phyloP scores from a whole-genome alignment of 1,139 yeast genomes.

The Sugiyamaella pinicola region DNA sequence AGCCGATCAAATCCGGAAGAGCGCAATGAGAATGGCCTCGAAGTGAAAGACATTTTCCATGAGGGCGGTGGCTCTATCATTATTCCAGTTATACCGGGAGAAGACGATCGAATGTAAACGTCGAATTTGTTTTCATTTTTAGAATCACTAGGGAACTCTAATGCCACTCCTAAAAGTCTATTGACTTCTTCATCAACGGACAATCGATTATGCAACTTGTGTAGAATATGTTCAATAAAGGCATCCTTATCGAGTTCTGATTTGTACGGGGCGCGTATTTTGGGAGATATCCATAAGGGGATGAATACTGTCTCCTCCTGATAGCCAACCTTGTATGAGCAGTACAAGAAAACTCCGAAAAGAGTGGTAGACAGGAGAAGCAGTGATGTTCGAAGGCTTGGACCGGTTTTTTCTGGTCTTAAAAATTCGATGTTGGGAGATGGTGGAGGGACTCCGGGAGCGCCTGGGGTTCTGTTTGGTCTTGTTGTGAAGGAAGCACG shows the following conservation, averaged over 20 bases:
- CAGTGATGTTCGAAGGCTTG: slow-evolving; percentile 17
- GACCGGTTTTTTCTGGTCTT: background rate
- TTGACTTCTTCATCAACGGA: slow-evolving; percentile 33
- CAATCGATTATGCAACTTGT: slow-evolving; percentile 28
- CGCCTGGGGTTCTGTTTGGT: background rate
- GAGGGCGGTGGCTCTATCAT: slow-evolving; percentile 25
- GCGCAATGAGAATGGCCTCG: slow-evolving; percentile 29
- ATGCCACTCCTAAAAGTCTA: slow-evolving; percentile 28
- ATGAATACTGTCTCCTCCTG: slow-evolving; percentile 29
- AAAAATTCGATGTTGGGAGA: background rate
- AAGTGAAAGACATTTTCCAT: slow-evolving; percentile 24
- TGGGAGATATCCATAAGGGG: slow-evolving; percentile 31
- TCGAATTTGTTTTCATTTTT: slow-evolving; percentile 22
- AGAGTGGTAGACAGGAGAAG: slow-evolving; percentile 17
- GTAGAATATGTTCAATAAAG: slow-evolving; percentile 26
- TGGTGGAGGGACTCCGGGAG: no score
- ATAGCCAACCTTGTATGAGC: slow-evolving; percentile 29
- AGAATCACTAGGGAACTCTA: slow-evolving; percentile 21
- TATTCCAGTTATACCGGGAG: slow-evolving; percentile 33
- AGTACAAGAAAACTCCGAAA: slow-evolving; percentile 25
- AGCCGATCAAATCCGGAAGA: slow-evolving; percentile 28
- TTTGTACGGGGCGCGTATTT: slow-evolving; percentile 27
- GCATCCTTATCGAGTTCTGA: slow-evolving; percentile 28
- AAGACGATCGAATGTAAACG: slow-evolving; percentile 28
- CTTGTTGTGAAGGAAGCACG: background rate